Percentiles rank a stretch among this genome's conserved stretches.
phyloP scores from a whole-genome alignment of 2,329 filamentous ascomycete species.

The Xylariaceae sp. region DNA sequence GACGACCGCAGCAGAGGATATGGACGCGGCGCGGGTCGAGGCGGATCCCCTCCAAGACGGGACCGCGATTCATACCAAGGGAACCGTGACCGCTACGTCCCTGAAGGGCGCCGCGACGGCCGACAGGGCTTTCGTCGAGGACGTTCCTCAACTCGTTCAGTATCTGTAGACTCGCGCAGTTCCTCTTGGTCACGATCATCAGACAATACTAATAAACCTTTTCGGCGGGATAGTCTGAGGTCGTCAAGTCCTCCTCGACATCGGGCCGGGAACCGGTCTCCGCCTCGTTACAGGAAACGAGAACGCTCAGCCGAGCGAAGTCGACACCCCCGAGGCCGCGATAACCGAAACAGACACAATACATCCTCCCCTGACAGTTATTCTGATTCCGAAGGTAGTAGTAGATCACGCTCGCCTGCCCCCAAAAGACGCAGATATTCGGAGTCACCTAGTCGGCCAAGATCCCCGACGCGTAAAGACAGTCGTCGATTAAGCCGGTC shows the following conservation, averaged over 20 bases:
- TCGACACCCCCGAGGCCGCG: slow-evolving; percentile 25
- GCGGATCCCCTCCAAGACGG: slow-evolving; percentile 43
- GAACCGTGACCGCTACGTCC: slow-evolving; percentile 46
- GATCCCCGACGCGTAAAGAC: slow-evolving; percentile 37
- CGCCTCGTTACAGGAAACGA: slow-evolving; percentile 32
- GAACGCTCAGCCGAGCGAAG: slow-evolving; percentile 30
- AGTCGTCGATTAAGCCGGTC: slow-evolving; percentile 39
- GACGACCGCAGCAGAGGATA: slow-evolving; percentile 43
- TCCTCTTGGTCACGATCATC: slow-evolving; percentile 33
- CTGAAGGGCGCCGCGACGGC: slow-evolving; percentile 43
- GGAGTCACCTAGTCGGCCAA: slow-evolving; percentile 45
- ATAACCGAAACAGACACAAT: slow-evolving; percentile 28
- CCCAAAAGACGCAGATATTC: slow-evolving; percentile 51
- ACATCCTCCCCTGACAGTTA: slow-evolving; percentile 29
- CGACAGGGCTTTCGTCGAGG: slow-evolving; percentile 41
- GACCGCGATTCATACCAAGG: slow-evolving; percentile 36
- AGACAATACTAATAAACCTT: slow-evolving; percentile 24
- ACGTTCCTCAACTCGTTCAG: slow-evolving; percentile 40
- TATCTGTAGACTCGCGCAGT: slow-evolving; percentile 35
- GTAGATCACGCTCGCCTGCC: slow-evolving; percentile 38
- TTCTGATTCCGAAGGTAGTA: slow-evolving; percentile 26
- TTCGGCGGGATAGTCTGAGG: slow-evolving; percentile 27
- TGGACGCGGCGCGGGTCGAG: slow-evolving; percentile 44
- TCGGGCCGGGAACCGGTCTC: slow-evolving; percentile 26
- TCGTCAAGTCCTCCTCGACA: slow-evolving; percentile 29